Evolutionary conservation across 345 rosid genomes (phyloP), one percentile per base, ranked within the genome.

Genomic region (Arabidopsis thaliana): DNA sequence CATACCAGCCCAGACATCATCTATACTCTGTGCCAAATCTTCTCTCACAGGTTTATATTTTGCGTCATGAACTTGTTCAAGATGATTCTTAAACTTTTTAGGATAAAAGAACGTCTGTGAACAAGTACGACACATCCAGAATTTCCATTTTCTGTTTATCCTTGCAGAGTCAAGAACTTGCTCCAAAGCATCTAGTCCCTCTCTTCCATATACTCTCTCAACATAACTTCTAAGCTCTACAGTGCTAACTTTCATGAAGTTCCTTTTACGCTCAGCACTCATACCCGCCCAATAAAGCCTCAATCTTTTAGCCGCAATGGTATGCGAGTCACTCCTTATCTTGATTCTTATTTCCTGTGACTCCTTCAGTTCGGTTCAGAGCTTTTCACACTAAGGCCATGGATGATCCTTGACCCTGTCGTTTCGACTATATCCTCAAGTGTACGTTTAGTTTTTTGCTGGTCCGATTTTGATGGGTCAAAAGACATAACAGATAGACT

Each of bases 61-160:
- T 60, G 49, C 42, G 0, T 3, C 34, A 49, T 72, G 76, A 16
- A 28, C 57, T 48, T 61, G 76, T 61, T 50, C 76, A 50, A 72
- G 49, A 72, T 61, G 76, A n/a, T 37, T 60, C 41, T 28, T 72
- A 10, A 37, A 61, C 44, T 55, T 30, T 25, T 50, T n/a, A 38
- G 6, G 38, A 49, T 4, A 6, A 37, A 14, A 50, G 68, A 72
- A 72, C 32, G 37, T 61, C 41, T 38, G 5, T 28, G 59, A 72
- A 50, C 76, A 72, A 50, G 22, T 28, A 48, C 61, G 20, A 51
- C 76, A 61, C 60, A 59, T 37, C 68, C 60, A 49, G 25, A 71
- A 61, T 71, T 12, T 50, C 68, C 68, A 71, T 71, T 59, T 71
- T 23, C 13, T 36, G 37, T 49, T 28, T 28, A 12, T 24, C 59